phyloP scores from a whole-genome alignment of 768 basidiomycete species.

The Leccinum fibrillosum region DNA sequence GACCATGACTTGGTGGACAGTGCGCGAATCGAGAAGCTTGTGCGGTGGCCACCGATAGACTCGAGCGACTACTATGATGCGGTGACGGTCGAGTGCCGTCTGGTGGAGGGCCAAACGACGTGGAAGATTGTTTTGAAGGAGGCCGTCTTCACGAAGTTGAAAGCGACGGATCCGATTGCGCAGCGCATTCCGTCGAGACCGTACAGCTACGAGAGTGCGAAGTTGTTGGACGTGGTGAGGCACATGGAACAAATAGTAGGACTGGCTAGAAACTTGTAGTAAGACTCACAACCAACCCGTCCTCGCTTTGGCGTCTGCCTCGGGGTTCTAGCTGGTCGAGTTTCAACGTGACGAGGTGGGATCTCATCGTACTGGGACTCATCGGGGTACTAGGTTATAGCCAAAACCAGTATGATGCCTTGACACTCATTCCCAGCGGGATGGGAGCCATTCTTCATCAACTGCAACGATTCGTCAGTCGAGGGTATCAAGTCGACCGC shows the following conservation, averaged over 20 bases:
- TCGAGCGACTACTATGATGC: conserved; percentile 4
- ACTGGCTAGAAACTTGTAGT: not conserved
- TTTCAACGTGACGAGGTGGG: conserved; percentile 88
- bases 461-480: too few relatives aligned
- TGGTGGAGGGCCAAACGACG: conserved; percentile 6
- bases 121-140: conserved; percentile 18
- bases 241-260: conserved; percentile 13
- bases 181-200: conserved; percentile 8
- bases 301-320: conserved; percentile 80
- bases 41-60: conserved; percentile 1
- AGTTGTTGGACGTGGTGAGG: conserved; percentile 16
- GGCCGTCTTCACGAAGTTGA: conserved; percentile 6
- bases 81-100: conserved; percentile 17
- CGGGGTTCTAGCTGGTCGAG: conserved; percentile 84
- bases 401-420: too few relatives aligned
- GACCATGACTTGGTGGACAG: conserved; percentile 18
- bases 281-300: conserved; percentile 86
- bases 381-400: not conserved
- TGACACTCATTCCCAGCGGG: too few relatives aligned
- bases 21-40: conserved; percentile 12
- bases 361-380: not conserved
- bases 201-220: conserved; percentile 11
- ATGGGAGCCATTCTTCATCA: too few relatives aligned
- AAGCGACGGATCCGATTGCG: conserved; percentile 11
- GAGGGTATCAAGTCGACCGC: conserved; percentile 1